These are phyloP conservation scores for Fusarium lyarnte DNA, from an alignment of 2,329 filamentous ascomycete species.

Conservation along the genomic window DNA sequence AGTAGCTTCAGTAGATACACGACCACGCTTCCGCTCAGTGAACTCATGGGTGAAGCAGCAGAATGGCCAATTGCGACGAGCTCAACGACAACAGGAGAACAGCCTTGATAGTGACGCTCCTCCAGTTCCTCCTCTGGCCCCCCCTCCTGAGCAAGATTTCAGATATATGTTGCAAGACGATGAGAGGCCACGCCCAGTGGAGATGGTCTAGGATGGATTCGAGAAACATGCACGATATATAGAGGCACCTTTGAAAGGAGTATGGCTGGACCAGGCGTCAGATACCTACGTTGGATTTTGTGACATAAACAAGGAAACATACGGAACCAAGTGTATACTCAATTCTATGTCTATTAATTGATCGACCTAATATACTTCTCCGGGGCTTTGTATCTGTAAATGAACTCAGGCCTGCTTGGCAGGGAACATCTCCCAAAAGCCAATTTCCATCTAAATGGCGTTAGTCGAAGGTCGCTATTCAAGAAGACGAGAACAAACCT, in stretches of 20 bases:
- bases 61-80: slow-evolving; percentile 61
- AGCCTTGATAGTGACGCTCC: slow-evolving; percentile 46
- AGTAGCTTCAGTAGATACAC: slow-evolving; percentile 61
- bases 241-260: slow-evolving; percentile 14
- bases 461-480: background rate
- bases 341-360: slow-evolving; percentile 35
- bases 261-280: slow-evolving; percentile 6
- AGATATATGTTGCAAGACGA: slow-evolving; percentile 62
- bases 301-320: slow-evolving; percentile 12
- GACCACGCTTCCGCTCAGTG: slow-evolving; percentile 66
- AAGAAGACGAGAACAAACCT: slow-evolving; percentile 58
- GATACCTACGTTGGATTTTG: slow-evolving; percentile 13
- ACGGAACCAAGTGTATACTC: slow-evolving; percentile 25
- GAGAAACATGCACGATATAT: slow-evolving; percentile 1
- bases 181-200: slow-evolving; percentile 57
- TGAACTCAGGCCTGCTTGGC: slow-evolving; percentile 32
- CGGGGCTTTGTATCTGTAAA: background rate
- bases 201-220: slow-evolving; percentile 32
- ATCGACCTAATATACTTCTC: background rate
- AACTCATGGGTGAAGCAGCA: slow-evolving; percentile 74
- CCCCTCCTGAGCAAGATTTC: slow-evolving; percentile 58
- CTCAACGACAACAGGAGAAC: slow-evolving; percentile 49
- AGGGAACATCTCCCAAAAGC: slow-evolving; percentile 66
- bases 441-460: slow-evolving; percentile 59
- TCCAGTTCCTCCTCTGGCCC: slow-evolving; percentile 51